Base-by-base conservation (phyloP, 1,284 basidiomycete genomes). In the Albatrellus sp. region DNA sequence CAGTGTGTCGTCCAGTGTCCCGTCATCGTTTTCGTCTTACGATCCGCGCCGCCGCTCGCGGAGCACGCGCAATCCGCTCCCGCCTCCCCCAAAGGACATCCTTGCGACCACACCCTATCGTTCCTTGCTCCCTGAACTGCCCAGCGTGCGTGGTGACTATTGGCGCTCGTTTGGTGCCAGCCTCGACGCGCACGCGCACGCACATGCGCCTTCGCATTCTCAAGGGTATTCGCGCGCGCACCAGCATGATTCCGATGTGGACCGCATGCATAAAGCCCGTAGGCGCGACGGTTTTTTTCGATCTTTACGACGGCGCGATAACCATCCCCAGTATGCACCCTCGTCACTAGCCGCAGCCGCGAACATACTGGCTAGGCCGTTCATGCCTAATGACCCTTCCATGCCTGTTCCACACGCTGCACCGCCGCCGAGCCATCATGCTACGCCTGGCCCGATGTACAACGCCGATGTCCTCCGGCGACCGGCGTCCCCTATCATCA, bases 71-170 rank as follows among this genome's bases (percentile, higher is more conserved):
- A 74, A 77, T 52, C 74, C 72, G 2, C 67, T 78, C 9, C 75
- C 76, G 0, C 44, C 51, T 2, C 75, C 67, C 0, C 75, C 76
- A 0, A 57, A 58, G 31, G 67, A 77, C 48, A 44, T 77, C 5
- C 75, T 73, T 54, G 60, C 67, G 5, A 60, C 60, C 32, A 64
- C 70, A 0, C 73, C 74, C 0, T 76, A 75, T 46, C 54, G 63
- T 46, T 64, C 68, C 40, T 54, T 63, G 11, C 61, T 76, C 3
- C 56, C 66, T 4, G 64, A 63, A 43, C 66, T 76, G 10, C 70
- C 73, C 0, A 61, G 66, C 13, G 28, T 45, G 17, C 17, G n/a
- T 36, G 7, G 10, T 43, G 30, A 69, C 66, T 4, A 59, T 63
- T 13, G 59, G 64, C 1, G 51, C 66, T 17, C 53, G 69, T 1